phyloP scores from a whole-genome alignment of 1,284 basidiomycete genomes.

The Xanthoconium separans region DNA sequence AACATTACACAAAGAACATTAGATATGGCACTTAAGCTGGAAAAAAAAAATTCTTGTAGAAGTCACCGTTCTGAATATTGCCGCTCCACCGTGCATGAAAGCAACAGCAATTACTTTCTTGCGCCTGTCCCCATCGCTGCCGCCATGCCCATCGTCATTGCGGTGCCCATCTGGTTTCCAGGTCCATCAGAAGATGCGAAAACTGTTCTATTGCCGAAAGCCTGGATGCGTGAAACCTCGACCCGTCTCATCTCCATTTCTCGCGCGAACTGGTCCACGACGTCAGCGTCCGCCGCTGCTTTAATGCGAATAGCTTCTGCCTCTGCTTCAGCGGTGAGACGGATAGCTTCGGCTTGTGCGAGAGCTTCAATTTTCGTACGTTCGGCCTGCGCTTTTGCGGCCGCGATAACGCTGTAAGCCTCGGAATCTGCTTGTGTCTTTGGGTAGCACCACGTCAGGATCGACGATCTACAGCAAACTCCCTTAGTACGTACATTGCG shows the following conservation, averaged over 20 bases:
- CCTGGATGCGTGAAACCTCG: constrained; percentile 60
- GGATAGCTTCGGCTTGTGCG: constrained; percentile 70
- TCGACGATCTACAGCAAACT: not conserved
- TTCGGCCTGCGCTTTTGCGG: constrained; percentile 73
- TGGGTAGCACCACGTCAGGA: constrained; percentile 9
- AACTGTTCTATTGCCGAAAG: constrained; percentile 67
- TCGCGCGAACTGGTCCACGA: constrained; percentile 65
- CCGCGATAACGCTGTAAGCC: constrained; percentile 69
- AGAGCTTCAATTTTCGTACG: constrained; percentile 68
- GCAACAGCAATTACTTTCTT: constrained; percentile 9
- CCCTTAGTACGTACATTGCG: constrained; percentile 46
- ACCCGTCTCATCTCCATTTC: constrained; percentile 71
- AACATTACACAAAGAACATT: not conserved
- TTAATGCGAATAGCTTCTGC: constrained; percentile 66
- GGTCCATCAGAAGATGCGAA: constrained; percentile 66
- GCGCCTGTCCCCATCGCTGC: constrained; percentile 55
- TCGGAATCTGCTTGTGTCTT: constrained; percentile 70
- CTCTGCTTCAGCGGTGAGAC: constrained; percentile 69
- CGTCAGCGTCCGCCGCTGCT: constrained; percentile 58
- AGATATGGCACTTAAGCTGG: not conserved
- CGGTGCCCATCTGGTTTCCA: constrained; percentile 55
- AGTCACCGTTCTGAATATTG: no score
- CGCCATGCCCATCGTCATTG: constrained; percentile 65
- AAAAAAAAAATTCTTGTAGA: not conserved
- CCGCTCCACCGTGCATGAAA: no score